Evolutionary conservation across 768 basidiomycete genomes (phyloP).

Genomic region (Cyclocybe aegerita): DNA sequence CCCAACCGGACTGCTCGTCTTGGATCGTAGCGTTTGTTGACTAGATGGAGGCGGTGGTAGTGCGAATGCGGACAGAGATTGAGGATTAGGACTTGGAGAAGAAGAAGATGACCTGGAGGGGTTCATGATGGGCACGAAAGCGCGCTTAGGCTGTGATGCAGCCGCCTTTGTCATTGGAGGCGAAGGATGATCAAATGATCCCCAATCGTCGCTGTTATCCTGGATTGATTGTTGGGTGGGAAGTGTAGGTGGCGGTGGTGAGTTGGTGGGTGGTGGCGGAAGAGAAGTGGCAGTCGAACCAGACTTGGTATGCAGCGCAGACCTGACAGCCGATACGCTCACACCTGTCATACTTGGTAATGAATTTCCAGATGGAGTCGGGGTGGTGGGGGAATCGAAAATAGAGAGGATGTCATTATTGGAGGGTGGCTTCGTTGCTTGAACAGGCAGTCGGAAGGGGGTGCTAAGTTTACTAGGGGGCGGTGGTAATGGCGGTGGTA

Average conservation of each 20-base stretch:
- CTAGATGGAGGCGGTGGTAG: slow-evolving; percentile 13
- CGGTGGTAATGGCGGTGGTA: slow-evolving; percentile 48
- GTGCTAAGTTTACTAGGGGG: slow-evolving; percentile 32
- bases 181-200: slow-evolving; percentile 18
- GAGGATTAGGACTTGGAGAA: slow-evolving; percentile 15
- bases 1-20: neutral
- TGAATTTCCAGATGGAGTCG: slow-evolving; percentile 1
- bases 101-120: slow-evolving; percentile 17
- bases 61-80: slow-evolving; percentile 7
- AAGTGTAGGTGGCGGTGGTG: neutral
- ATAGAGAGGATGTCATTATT: slow-evolving; percentile 27
- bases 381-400: slow-evolving; percentile 19
- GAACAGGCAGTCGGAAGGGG: neutral
- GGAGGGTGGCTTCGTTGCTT: slow-evolving; percentile 1
- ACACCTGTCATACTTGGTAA: slow-evolving; percentile 5
- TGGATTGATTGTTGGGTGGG: neutral
- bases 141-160: slow-evolving; percentile 10
- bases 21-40: slow-evolving; percentile 5
- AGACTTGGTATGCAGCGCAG: neutral
- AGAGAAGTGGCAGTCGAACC: neutral
- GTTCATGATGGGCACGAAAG: slow-evolving; percentile 30
- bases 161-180: slow-evolving; percentile 10
- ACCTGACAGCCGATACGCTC: slow-evolving; percentile 16
- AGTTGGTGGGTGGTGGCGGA: neutral
- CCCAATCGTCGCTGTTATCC: slow-evolving; percentile 11